A percentile compares a stretch with the other conserved stretches of the same genome.
phyloP scores from a whole-genome alignment of 2,329 filamentous ascomycete species.

The Whalleya microplaca region DNA sequence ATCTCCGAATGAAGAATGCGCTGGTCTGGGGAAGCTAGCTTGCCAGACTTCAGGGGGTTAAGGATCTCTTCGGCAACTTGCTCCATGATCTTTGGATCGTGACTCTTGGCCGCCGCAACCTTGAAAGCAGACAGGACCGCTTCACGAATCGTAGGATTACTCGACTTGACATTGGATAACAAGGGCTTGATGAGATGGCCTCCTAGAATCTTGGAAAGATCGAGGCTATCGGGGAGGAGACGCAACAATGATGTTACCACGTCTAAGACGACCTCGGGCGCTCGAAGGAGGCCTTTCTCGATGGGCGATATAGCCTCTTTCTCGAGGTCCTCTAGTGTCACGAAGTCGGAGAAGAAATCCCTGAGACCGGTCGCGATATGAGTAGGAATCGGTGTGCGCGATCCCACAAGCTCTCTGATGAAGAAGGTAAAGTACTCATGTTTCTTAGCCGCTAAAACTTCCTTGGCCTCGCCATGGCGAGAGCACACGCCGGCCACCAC shows the following conservation, averaged over 20 bases:
- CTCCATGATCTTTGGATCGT: conserved; percentile 60
- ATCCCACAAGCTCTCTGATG: conserved; percentile 80
- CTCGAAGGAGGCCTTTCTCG: conserved; percentile 85
- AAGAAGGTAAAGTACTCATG: conserved; percentile 81
- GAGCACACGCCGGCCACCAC: conserved; percentile 85
- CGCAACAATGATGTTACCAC: conserved; percentile 74
- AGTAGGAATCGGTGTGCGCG: conserved; percentile 68
- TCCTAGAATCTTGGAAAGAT: conserved; percentile 75
- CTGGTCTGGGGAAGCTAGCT: conserved; percentile 83
- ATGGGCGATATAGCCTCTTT: conserved; percentile 78
- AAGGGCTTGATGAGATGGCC: conserved; percentile 81
- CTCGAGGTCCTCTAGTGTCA: conserved; percentile 73
- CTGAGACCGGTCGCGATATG: conserved; percentile 74
- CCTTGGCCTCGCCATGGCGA: conserved; percentile 66
- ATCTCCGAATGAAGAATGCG: conserved; percentile 82
- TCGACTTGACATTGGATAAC: conserved; percentile 89
- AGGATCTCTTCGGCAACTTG: conserved; percentile 79
- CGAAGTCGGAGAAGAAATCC: conserved; percentile 83
- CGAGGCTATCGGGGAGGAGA: conserved; percentile 70
- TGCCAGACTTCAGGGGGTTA: conserved; percentile 78
- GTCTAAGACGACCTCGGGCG: conserved; percentile 87
- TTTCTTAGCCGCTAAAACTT: conserved; percentile 68
- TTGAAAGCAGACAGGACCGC: conserved; percentile 78
- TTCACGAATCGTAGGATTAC: conserved; percentile 75
- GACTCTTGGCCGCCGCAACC: conserved; percentile 56